These are phyloP conservation scores for Taiwanofungus camphoratus DNA, from an alignment of 1,284 basidiomycete species.

Conservation along the genomic window DNA sequence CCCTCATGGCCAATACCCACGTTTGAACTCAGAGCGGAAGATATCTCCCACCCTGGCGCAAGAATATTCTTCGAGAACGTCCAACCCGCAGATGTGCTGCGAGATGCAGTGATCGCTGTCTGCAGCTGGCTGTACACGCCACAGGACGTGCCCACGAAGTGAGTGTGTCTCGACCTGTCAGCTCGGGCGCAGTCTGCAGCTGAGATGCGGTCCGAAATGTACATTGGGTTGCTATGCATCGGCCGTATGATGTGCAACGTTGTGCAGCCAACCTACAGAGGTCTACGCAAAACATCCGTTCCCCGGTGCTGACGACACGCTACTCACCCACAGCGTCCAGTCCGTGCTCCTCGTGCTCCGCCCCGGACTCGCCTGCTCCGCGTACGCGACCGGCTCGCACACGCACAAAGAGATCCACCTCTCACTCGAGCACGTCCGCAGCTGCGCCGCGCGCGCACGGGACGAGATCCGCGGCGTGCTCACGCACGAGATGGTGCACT, in stretches of 20 bases:
- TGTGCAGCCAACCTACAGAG: no score
- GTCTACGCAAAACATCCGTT: no score
- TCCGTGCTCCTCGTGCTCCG: slow-evolving; percentile 52
- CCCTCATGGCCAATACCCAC: slow-evolving; percentile 48
- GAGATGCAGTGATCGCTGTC: slow-evolving; percentile 46
- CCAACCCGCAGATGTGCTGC: slow-evolving; percentile 40
- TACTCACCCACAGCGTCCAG: slow-evolving; percentile 37
- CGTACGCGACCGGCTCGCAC: slow-evolving; percentile 51
- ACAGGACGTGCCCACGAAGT: slow-evolving; percentile 54
- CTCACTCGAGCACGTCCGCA: slow-evolving; percentile 54
- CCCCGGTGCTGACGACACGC: not conserved
- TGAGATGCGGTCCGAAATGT: no score
- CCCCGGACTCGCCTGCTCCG: slow-evolving; percentile 55
- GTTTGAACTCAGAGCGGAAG: slow-evolving; percentile 50
- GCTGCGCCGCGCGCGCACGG: slow-evolving; percentile 37
- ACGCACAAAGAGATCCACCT: slow-evolving; percentile 67
- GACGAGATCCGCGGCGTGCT: slow-evolving; percentile 65
- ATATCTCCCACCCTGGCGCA: slow-evolving; percentile 53
- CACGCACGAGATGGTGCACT: slow-evolving; percentile 65
- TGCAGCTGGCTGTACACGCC: slow-evolving; percentile 56
- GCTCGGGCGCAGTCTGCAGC: no score
- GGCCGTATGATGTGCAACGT: no score
- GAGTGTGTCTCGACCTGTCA: slow-evolving; percentile 21
- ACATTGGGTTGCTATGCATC: no score
- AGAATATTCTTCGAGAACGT: slow-evolving; percentile 50